Evolutionary conservation across 306 rosid species (phyloP).

Genomic region (Luffa acutangula): DNA sequence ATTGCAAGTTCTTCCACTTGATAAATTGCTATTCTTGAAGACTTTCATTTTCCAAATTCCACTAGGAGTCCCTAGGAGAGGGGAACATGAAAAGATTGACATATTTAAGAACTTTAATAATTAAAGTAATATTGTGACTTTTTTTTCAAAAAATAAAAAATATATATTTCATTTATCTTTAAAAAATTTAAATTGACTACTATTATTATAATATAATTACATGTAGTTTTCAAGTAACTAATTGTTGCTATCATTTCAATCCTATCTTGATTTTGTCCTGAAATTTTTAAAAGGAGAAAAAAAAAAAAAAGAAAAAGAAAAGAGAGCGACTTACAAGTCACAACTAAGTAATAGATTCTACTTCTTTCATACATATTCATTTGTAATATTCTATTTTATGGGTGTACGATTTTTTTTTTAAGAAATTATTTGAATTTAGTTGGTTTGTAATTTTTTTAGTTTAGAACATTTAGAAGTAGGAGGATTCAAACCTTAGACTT

Average conservation of each 20-base stretch:
- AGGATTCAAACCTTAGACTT: too few relatives aligned
- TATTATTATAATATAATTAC: background rate
- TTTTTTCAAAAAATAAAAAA: background rate
- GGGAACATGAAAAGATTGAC: background rate
- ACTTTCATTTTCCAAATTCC: background rate
- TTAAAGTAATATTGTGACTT: background rate
- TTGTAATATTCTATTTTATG: too few relatives aligned
- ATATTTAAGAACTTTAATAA: background rate
- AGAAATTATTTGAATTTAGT: too few relatives aligned
- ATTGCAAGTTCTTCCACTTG: background rate
- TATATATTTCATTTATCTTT: background rate
- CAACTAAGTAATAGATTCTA: too few relatives aligned
- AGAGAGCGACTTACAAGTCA: too few relatives aligned
- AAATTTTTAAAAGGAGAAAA: too few relatives aligned
- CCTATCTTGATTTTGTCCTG: too few relatives aligned
- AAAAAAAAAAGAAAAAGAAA: too few relatives aligned
- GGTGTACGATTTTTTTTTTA: too few relatives aligned
- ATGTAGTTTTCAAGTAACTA: background rate
- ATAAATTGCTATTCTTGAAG: background rate
- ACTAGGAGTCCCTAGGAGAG: background rate
- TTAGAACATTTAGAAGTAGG: too few relatives aligned
- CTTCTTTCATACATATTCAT: too few relatives aligned
- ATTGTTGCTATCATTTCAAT: background rate
- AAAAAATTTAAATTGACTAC: background rate
- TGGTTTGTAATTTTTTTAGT: too few relatives aligned